Evolutionary conservation across 148 eudicot genomes (phyloP).

Genomic region (Persicaria tinctoria): DNA sequence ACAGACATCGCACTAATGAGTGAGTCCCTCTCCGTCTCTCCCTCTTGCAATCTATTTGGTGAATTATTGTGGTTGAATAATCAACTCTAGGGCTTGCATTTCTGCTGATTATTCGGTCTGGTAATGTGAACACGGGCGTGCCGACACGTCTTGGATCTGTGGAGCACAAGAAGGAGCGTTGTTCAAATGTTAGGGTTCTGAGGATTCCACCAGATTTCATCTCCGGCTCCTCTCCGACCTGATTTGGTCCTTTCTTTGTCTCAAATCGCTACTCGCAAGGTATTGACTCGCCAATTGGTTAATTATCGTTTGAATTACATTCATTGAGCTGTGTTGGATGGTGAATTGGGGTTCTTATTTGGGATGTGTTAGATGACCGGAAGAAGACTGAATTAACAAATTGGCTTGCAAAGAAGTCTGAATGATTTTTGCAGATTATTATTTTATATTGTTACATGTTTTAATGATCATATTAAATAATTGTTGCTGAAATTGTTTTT

Average conservation of each 20-base stretch:
- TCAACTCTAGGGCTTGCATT: neutral
- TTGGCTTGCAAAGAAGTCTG: too few species aligned
- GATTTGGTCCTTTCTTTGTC: neutral
- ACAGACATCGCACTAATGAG: neutral
- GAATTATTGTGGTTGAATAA: neutral
- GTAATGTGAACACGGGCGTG: slow-evolving; percentile 7
- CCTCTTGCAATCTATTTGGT: neutral
- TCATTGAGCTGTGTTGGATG: too few species aligned
- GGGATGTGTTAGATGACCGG: too few species aligned
- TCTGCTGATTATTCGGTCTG: neutral
- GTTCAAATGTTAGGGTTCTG: neutral
- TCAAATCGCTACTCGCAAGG: too few species aligned
- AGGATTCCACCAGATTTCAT: neutral
- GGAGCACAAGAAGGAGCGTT: slow-evolving; percentile 1
- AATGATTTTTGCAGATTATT: too few species aligned
- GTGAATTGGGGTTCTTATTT: too few species aligned
- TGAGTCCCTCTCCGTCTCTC: neutral
- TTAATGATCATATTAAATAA: too few species aligned
- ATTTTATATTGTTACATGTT: too few species aligned
- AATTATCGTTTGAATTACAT: too few species aligned
- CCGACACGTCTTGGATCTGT: slow-evolving; percentile 1
- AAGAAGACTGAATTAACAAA: too few species aligned
- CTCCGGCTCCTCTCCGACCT: slow-evolving; percentile 9
- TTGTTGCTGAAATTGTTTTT: too few species aligned
- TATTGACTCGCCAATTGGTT: too few species aligned